Base-by-base conservation (phyloP, 495 filamentous ascomycete species). In the Letharia lupina region DNA sequence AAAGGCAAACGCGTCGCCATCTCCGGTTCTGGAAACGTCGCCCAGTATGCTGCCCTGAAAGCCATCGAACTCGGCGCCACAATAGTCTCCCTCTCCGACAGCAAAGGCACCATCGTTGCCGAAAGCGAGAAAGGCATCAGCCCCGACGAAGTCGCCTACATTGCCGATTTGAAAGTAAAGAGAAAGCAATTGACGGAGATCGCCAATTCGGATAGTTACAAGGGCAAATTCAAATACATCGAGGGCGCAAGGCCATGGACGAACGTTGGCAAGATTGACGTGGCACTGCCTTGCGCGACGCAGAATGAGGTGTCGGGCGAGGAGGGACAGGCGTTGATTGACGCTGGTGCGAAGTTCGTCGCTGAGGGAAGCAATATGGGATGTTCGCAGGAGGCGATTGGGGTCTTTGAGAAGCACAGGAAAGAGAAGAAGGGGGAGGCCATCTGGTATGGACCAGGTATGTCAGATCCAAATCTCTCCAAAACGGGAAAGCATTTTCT, bases 341-440 rank as follows among this genome's bases (percentile, higher is more conserved):
- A 82, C 63, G 82, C 80, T 66, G 94, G 94, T 68, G 82, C 81
- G 70, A 86, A 87, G 75, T 96, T 93, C 83, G 86, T 98, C 72
- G 94, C 94, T 65, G 94, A 98, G 79, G 94, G 94, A 37, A 93
- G 89, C 79, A 98, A 98, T 83, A 98, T 98, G 93, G 94, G 94
- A 63, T 97, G 91, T 81, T 96, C 93, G 59, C 92, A 93, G 80
- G 91, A 89, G 67, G 94, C 94, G 69, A 97, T 98, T 77, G 87
- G 96, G 70, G 82, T 90, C 67, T 98, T 97, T 77, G 94, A 98
- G 84, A 88, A 85, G 39, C 76, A 85, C 76, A 85, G 94, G 62
- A 84, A 84, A 71, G 81, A 81, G 71, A 88, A 89, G 78, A 80
- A 84, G 74, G 85, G 84, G 61, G 75, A 82, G 15, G 86, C 89